Base-by-base conservation (phyloP, 805 yeast genomes). In the Saccharomyces paradoxus region DNA sequence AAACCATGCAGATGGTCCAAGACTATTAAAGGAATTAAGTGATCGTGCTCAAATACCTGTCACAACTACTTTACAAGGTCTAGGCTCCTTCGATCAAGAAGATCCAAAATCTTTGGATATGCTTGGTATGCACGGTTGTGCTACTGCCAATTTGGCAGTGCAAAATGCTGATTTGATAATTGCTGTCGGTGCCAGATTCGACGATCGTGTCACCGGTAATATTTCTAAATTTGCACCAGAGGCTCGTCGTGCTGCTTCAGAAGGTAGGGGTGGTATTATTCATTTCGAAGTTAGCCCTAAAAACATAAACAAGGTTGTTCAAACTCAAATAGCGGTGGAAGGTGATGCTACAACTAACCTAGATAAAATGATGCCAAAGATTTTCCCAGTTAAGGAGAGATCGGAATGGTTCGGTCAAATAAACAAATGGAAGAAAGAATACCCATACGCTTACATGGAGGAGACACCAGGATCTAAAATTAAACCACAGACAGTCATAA, bases 71-170 rank as follows among this genome's bases (percentile, higher is more conserved):
- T 71, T 94, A 55, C 98, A 91, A 74, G 97, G 87, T 55, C 79
- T 94, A 60, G 99, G 99, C 63, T 87, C 95, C 8, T 94, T 85
- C 66, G 97, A 94, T 74, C 98, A 94, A 76, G 81, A 78, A 58
- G 96, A 91, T 73, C 84, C 84, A 60, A 89, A 90, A 72, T 86
- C 97, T 27, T 74, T 94, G 61, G 97, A 92, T 72, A 89, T 94
- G 95, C 81, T 94, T 62, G 99, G 99, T 65, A 94, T 94, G 99
- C 99, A 94, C 74, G 99, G 99, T 60, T 80, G 84, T 57, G 97
- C 90, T 51, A 89, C 90, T 64, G 99, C 99, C 63, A 94, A 94
- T 78, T 71, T 87, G 66, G 95, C 98, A 52, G 86, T 94, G 63
- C 99, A 94, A 77, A 78, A 83, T 56, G 96, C 98, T 46, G 99